These are phyloP conservation scores for Musa itinerans DNA, from an alignment of 176 grass and related monocot genomes.

Conservation along the genomic window DNA sequence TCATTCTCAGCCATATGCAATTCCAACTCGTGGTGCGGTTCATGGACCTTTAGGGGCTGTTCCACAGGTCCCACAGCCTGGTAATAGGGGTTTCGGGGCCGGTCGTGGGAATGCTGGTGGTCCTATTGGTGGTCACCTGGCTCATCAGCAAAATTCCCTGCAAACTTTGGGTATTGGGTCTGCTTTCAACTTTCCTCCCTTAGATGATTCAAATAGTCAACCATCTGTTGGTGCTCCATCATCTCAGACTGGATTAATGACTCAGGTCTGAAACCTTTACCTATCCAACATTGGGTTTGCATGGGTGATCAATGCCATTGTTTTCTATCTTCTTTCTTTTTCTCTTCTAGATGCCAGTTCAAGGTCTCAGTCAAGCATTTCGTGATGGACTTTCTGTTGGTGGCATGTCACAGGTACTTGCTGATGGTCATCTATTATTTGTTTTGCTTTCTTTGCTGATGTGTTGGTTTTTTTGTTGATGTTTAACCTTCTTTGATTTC, in stretches of 20 bases:
- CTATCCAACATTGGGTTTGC: background rate
- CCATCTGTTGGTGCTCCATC: slow-evolving; percentile 66
- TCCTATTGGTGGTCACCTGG: slow-evolving; percentile 80
- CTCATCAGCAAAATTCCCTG: slow-evolving; percentile 85
- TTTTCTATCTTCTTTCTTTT: slow-evolving; percentile 19
- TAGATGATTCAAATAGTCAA: slow-evolving; percentile 75
- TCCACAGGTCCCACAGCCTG: slow-evolving; percentile 67
- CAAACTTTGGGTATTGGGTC: slow-evolving; percentile 71
- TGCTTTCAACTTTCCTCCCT: slow-evolving; percentile 48
- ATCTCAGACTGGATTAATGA: slow-evolving; percentile 89
- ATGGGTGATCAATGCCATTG: background rate
- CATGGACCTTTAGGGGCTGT: slow-evolving; percentile 83
- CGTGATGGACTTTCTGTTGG: slow-evolving; percentile 93
- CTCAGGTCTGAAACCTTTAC: slow-evolving; percentile 48
- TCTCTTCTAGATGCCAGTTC: slow-evolving; percentile 51
- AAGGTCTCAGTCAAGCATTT: slow-evolving; percentile 95
- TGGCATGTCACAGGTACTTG: slow-evolving; percentile 95
- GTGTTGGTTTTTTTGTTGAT: background rate
- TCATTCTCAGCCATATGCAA: slow-evolving; percentile 94
- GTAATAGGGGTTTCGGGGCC: slow-evolving; percentile 64
- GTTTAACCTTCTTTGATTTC: slow-evolving; percentile 15
- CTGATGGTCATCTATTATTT: slow-evolving; percentile 1
- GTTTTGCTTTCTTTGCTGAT: slow-evolving; percentile 1
- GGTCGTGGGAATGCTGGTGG: slow-evolving; percentile 73
- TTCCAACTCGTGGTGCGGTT: slow-evolving; percentile 59